Evolutionary conservation across 2,329 filamentous ascomycete genomes (phyloP).

Genomic region (Talaromyces sp.): DNA sequence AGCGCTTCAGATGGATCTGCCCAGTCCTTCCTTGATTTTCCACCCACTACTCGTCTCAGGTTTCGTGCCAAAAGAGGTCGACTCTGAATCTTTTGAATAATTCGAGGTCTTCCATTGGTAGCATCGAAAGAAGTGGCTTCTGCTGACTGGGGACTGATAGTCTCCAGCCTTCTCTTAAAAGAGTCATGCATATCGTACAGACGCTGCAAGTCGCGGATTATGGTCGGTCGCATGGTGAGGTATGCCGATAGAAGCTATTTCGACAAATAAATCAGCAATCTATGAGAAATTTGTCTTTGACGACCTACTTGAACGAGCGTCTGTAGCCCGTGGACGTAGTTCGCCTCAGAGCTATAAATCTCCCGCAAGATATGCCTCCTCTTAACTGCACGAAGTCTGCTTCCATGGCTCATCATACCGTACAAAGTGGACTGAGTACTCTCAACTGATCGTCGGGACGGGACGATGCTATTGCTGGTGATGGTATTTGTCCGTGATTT

Average conservation of each 20-base stretch:
- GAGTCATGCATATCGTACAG: constrained; percentile 80
- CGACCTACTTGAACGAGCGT: constrained; percentile 71
- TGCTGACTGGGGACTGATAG: constrained; percentile 60
- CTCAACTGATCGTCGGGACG: constrained; percentile 56
- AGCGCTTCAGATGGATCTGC: constrained; percentile 51
- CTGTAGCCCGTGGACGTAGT: constrained; percentile 81
- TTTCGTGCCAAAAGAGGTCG: constrained; percentile 24
- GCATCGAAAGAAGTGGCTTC: constrained; percentile 16
- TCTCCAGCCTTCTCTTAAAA: constrained; percentile 69
- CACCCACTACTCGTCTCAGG: constrained; percentile 22
- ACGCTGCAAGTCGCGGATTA: constrained; percentile 72
- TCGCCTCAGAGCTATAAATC: constrained; percentile 77
- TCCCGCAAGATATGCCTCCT: constrained; percentile 79
- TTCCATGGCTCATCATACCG: constrained; percentile 58
- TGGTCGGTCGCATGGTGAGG: constrained; percentile 64
- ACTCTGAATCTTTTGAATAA: constrained; percentile 26
- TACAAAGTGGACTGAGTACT: constrained; percentile 43
- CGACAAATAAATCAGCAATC: neutral
- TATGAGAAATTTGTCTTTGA: neutral
- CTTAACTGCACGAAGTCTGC: constrained; percentile 66
- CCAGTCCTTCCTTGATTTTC: constrained; percentile 30
- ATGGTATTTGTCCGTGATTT: constrained; percentile 56
- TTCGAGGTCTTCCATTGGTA: constrained; percentile 14
- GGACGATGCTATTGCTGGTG: constrained; percentile 42
- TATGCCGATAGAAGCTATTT: constrained; percentile 67